phyloP scores from a whole-genome alignment of 2,329 filamentous ascomycete genomes.

The Diaporthe capsici region DNA sequence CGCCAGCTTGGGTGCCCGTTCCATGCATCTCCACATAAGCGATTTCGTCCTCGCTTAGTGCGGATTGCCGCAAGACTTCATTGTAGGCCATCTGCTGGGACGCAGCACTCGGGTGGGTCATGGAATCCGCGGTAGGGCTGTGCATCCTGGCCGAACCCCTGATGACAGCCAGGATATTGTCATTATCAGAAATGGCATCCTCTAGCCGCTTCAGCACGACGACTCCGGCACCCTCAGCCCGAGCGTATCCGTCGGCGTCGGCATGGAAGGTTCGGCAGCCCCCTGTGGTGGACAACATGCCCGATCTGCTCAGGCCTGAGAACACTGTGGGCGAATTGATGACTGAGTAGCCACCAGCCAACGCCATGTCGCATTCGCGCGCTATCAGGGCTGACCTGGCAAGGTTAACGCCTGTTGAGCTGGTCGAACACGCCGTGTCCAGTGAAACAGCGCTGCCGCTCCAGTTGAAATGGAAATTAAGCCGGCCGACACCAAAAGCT shows the following conservation, averaged over 20 bases:
- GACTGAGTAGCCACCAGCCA: slow-evolving; percentile 57
- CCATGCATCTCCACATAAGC: slow-evolving; percentile 24
- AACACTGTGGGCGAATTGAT: slow-evolving; percentile 49
- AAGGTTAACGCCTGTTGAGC: slow-evolving; percentile 52
- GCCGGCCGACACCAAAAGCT: slow-evolving; percentile 50
- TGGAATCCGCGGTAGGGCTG: not conserved
- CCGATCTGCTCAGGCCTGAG: slow-evolving; percentile 52
- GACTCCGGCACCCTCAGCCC: slow-evolving; percentile 61
- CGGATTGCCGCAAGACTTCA: not conserved
- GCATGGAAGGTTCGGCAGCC: slow-evolving; percentile 52
- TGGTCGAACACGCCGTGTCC: slow-evolving; percentile 57
- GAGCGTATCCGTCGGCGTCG: slow-evolving; percentile 62
- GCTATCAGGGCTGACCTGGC: slow-evolving; percentile 45
- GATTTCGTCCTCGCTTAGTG: not conserved
- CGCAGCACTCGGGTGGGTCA: slow-evolving; percentile 9
- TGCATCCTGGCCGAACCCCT: slow-evolving; percentile 55
- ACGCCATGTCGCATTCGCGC: slow-evolving; percentile 51
- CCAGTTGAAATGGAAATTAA: slow-evolving; percentile 59
- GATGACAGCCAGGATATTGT: slow-evolving; percentile 59
- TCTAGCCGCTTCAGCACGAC: slow-evolving; percentile 63
- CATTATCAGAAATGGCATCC: slow-evolving; percentile 61
- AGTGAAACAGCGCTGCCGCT: slow-evolving; percentile 56
- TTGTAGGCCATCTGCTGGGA: not conserved
- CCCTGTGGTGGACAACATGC: slow-evolving; percentile 56
- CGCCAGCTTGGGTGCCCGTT: slow-evolving; percentile 25